These are phyloP conservation scores for Podospora tetraspora DNA, from an alignment of 495 filamentous ascomycete genomes.

Conservation along the genomic window DNA sequence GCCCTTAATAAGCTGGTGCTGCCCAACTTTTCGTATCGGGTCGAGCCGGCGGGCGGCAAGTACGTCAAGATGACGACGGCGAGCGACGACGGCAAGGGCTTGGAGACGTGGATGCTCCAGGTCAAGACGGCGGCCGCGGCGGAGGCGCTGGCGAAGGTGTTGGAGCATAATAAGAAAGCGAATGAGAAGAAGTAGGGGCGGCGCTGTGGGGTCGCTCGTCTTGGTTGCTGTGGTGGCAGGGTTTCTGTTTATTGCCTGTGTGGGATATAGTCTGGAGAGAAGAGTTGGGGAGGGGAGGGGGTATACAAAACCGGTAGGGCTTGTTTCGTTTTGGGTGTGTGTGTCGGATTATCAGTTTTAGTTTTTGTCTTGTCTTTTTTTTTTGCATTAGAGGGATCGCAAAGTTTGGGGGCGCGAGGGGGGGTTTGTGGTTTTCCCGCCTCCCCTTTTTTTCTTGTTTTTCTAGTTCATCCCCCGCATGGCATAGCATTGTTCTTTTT, in stretches of 20 bases:
- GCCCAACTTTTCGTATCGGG: slow-evolving; percentile 53
- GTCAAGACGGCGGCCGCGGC: slow-evolving; percentile 50
- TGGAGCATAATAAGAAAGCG: slow-evolving; percentile 46
- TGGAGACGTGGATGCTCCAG: slow-evolving; percentile 61
- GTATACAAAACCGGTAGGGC: slow-evolving; percentile 21
- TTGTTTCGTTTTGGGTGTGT: background rate
- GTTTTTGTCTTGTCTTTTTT: slow-evolving; percentile 5
- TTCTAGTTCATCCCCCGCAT: background rate
- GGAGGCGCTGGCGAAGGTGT: slow-evolving; percentile 39
- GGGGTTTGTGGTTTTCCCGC: background rate
- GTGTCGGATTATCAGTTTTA: slow-evolving; percentile 7
- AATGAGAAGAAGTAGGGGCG: slow-evolving; percentile 34
- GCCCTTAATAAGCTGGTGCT: slow-evolving; percentile 62
- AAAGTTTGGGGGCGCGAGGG: background rate
- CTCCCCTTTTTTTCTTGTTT: background rate
- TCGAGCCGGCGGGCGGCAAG: slow-evolving; percentile 39
- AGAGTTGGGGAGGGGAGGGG: background rate
- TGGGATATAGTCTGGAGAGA: background rate
- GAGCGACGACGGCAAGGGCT: slow-evolving; percentile 41
- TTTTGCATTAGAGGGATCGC: slow-evolving; percentile 15
- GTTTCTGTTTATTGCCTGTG: background rate
- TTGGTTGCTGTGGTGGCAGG: background rate
- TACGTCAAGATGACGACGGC: slow-evolving; percentile 54
- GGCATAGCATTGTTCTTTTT: slow-evolving; percentile 11
- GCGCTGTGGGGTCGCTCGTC: background rate